These are phyloP conservation scores for Aurantiochytrium sp. DNA, from an alignment of 108 stramenopile species.

Conservation along the genomic window DNA sequence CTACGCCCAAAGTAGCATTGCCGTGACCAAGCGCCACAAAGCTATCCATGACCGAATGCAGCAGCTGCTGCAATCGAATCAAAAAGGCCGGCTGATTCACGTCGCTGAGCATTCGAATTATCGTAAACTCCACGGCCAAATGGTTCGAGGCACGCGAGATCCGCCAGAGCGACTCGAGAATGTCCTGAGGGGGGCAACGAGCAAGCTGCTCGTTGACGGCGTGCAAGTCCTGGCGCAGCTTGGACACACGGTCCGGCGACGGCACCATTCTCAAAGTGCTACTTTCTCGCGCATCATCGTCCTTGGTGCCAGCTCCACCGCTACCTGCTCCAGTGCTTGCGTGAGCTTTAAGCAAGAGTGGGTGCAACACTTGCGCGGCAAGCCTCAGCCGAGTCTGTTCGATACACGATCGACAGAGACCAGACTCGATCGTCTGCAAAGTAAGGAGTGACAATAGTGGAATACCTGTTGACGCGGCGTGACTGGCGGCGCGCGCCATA, in stretches of 20 bases:
- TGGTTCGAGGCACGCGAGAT: neutral
- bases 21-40: slow-evolving; percentile 10
- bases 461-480: neutral
- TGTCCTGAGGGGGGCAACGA: neutral
- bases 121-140: neutral
- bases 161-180: neutral
- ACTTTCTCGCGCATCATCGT: neutral
- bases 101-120: neutral
- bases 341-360: neutral
- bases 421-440: neutral
- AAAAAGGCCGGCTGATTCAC: neutral
- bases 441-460: neutral
- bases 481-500: neutral
- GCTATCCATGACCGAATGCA: neutral
- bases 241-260: neutral
- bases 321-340: neutral
- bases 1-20: neutral
- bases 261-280: neutral
- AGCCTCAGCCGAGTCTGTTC: neutral
- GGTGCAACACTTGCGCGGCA: neutral
- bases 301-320: neutral
- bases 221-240: neutral
- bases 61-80: neutral
- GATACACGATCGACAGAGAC: neutral
- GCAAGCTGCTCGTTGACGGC: neutral